Evolutionary conservation across 2,329 filamentous ascomycete species (phyloP).

Genomic region (Ceratocystis albifundus): DNA sequence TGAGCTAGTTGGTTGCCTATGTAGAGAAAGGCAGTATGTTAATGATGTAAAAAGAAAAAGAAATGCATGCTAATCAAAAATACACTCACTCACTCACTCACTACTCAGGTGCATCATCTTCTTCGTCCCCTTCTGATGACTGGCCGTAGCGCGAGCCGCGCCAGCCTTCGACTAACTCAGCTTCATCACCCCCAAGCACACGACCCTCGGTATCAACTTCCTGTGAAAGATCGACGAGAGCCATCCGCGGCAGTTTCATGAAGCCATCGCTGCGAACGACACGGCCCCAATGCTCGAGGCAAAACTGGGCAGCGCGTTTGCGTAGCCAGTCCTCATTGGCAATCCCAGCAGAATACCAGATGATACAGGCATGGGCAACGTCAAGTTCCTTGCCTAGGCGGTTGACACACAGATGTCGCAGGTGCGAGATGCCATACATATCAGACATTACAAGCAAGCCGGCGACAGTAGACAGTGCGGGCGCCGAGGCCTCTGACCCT

Average conservation of each 20-base stretch:
- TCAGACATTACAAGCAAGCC: constrained; percentile 95
- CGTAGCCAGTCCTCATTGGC: constrained; percentile 91
- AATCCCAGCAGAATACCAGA: constrained; percentile 86
- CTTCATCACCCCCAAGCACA: constrained; percentile 76
- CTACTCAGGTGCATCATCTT: constrained; percentile 44
- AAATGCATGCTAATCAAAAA: constrained; percentile 24
- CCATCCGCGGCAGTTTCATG: constrained; percentile 61
- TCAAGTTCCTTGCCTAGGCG: constrained; percentile 82
- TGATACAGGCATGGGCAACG: constrained; percentile 85
- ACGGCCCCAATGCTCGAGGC: constrained; percentile 86
- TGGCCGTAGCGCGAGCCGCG: constrained; percentile 34
- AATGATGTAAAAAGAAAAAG: not conserved
- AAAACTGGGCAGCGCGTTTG: constrained; percentile 76
- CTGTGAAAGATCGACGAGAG: constrained; percentile 82
- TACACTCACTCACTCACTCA: constrained; percentile 23
- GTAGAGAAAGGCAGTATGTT: not conserved
- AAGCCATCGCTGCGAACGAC: constrained; percentile 85
- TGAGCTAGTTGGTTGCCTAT: not conserved
- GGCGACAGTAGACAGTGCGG: constrained; percentile 71
- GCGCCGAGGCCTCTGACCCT: constrained; percentile 44
- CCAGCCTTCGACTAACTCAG: constrained; percentile 46
- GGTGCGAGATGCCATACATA: constrained; percentile 90
- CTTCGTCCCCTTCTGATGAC: constrained; percentile 43
- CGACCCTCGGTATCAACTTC: constrained; percentile 90
- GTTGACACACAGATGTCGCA: constrained; percentile 83